phyloP scores from a whole-genome alignment of 164 flowering plant species.

The Vitis rotundifolia region DNA sequence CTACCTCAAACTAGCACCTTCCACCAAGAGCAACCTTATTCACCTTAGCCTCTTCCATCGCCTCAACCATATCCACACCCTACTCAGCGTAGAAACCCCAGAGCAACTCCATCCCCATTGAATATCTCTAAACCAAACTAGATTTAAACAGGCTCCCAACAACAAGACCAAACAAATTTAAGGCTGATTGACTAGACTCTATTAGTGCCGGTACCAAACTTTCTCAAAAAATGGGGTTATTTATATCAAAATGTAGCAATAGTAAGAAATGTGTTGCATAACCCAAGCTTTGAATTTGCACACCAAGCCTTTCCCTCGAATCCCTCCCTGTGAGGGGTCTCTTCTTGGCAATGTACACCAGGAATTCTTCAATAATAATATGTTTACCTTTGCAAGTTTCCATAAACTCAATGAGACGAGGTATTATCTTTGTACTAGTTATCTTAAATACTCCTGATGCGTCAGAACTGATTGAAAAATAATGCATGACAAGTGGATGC shows the following conservation, averaged over 20 bases:
- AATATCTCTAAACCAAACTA: no score
- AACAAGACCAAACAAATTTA: no score
- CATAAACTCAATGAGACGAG: slow-evolving; percentile 44
- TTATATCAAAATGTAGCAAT: no score
- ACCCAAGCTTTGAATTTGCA: slow-evolving; percentile 82
- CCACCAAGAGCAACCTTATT: no score
- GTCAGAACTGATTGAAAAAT: slow-evolving; percentile 56
- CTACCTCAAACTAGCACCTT: no score
- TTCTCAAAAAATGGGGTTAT: no score
- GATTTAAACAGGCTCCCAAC: no score
- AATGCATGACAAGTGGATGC: slow-evolving; percentile 74
- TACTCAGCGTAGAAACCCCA: no score
- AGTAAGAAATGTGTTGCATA: slow-evolving; percentile 29
- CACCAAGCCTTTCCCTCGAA: slow-evolving; percentile 50
- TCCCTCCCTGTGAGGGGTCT: slow-evolving; percentile 27
- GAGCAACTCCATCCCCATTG: no score
- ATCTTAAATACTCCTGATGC: slow-evolving; percentile 46
- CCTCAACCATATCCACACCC: no score
- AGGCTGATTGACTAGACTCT: no score
- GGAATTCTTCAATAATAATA: slow-evolving; percentile 46
- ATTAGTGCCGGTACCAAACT: not conserved
- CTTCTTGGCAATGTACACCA: slow-evolving; percentile 63
- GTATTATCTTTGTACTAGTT: slow-evolving; percentile 56
- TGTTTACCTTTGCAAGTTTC: slow-evolving; percentile 20
- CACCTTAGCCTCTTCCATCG: no score